Base-by-base conservation (phyloP, 352 stramenopile genomes). In the Globisporangium paddicum region DNA sequence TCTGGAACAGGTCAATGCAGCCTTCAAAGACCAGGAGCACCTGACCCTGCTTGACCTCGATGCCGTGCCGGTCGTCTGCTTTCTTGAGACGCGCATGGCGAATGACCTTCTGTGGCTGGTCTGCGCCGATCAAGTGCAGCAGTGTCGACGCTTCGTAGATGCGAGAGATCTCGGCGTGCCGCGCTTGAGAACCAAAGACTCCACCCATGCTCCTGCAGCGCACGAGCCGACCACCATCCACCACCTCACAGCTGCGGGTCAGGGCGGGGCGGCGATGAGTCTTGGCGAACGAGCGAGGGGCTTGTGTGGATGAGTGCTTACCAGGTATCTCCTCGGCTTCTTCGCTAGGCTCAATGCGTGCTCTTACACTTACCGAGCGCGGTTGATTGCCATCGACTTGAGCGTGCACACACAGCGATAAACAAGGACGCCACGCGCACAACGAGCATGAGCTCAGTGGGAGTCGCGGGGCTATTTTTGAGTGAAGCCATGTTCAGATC, bases 141-240 rank as follows among this genome's bases (percentile, higher is more conserved):
- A 90, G 74, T 19, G 79, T 83, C 25, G 76, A 86, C 7, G 60
- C 63, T 18, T 88, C 76, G 47, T 84, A 90, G 13, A 90, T 59
- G 21, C 60, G 60, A 14, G 63, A 56, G 58, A 88, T 63, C 58
- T 86, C 73, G 25, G 68, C 58, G 21, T 57, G 57, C 44, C 68
- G 71, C 23, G 59, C 58, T 47, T 77, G 69, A 18, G 64, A 78
- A 42, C 77, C 64, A 45, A 81, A 82, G 54, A 82, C 66, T 19
- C 64, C 64, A 45, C 79, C 77, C 79, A 89, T 89, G 38, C 58
- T 80, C 60, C 21, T 40, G 44, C 28, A 38, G 53, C 34, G 26
- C 23, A 18, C 35, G 19, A 42, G 51, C 42, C 35, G 7, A 10
- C 14, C 28, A 54, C 60, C 60, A 66, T 66, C 42, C 60, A 66